Evolutionary conservation across 164 flowering plant genomes (phyloP).

Genomic region (Saururus chinensis): DNA sequence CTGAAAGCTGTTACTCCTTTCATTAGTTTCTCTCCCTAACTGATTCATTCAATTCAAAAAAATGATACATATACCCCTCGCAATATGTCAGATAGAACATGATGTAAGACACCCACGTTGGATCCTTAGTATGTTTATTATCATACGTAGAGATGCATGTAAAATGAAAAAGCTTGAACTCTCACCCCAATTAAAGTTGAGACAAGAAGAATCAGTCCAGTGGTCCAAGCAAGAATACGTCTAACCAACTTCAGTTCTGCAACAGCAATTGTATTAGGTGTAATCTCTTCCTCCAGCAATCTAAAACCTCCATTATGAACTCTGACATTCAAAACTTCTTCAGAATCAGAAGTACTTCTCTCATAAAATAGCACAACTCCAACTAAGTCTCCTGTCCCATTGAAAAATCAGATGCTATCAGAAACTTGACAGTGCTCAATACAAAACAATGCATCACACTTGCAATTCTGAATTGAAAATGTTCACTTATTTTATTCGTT

Average conservation of each 20-base stretch:
- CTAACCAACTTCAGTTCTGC: constrained; percentile 53
- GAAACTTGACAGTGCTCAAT: neutral
- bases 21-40: too few relatives aligned
- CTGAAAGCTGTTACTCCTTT: too few relatives aligned
- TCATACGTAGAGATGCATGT: neutral
- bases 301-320: constrained; percentile 28
- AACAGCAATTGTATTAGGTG: constrained; percentile 10
- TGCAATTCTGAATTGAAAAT: neutral
- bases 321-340: constrained; percentile 33
- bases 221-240: constrained; percentile 71
- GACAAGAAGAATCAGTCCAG: constrained; percentile 78
- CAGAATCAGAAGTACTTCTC: constrained; percentile 18
- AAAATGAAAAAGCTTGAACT: neutral
- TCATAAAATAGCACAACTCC: constrained; percentile 39
- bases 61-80: too few relatives aligned
- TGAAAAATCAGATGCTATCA: neutral
- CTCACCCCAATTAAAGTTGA: constrained; percentile 90
- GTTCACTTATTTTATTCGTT: too few relatives aligned
- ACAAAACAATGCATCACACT: neutral
- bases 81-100: too few relatives aligned
- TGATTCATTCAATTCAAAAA: too few relatives aligned
- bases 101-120: too few relatives aligned
- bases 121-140: too few relatives aligned
- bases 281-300: constrained; percentile 32
- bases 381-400: constrained; percentile 66